Conservation (phyloP, 2,329 filamentous ascomycete species). For the Chaetomiaceae sp. region DNA sequence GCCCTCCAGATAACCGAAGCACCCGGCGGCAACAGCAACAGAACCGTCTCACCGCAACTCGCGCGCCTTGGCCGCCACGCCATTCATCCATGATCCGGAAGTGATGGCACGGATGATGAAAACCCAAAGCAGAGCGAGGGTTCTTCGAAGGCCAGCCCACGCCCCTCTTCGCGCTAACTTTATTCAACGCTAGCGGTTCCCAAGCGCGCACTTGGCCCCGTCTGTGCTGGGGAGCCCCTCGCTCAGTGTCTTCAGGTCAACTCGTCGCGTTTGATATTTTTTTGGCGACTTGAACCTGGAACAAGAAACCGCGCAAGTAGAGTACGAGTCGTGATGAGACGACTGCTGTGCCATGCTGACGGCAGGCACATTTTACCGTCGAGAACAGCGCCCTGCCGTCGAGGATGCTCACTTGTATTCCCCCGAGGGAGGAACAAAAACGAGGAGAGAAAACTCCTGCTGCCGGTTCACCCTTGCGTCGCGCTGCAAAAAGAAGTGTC, state of each 20-base stretch:
- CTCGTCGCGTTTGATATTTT: neutral
- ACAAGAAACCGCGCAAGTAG: neutral
- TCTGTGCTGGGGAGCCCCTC: neutral
- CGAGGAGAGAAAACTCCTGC: neutral
- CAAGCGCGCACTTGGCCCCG: neutral
- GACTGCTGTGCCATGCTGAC: neutral
- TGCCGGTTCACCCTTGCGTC: neutral
- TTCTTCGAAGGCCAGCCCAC: neutral
- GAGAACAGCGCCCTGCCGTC: no score
- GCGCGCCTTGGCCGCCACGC: conserved; percentile 14
- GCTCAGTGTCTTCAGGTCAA: neutral
- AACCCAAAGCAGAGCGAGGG: neutral
- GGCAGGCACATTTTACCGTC: neutral
- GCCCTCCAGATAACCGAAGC: conserved; percentile 17
- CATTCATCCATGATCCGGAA: conserved; percentile 9
- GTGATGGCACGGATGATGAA: conserved; percentile 11
- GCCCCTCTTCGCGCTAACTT: neutral
- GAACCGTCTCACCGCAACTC: conserved; percentile 23
- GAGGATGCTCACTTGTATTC: no score
- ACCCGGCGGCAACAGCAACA: conserved; percentile 13
- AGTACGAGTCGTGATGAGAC: conserved; percentile 6
- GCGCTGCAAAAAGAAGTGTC: neutral
- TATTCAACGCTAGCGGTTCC: neutral
- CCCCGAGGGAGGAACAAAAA: no score
- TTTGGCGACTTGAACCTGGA: no score